Evolutionary conservation across 2,329 filamentous ascomycete species (phyloP).

Genomic region (Thielaviopsis ethacetica): DNA sequence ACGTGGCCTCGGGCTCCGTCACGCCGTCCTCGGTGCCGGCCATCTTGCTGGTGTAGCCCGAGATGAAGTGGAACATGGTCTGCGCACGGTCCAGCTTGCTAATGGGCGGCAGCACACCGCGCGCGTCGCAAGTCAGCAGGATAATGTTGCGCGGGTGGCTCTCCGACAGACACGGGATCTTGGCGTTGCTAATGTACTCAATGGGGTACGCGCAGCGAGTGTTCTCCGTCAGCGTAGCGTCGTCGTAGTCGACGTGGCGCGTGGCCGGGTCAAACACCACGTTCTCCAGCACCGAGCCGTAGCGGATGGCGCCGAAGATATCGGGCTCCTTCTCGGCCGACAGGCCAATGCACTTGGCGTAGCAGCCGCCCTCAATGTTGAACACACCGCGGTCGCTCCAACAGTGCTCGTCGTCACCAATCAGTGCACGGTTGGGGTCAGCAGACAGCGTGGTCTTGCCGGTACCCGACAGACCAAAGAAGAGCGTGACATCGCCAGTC

Average conservation of each 20-base stretch:
- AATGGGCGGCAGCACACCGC: conserved; percentile 92
- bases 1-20: conserved; percentile 93
- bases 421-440: conserved; percentile 87
- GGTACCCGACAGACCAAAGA: conserved; percentile 96
- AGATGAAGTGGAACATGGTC: conserved; percentile 99
- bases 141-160: conserved; percentile 95
- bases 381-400: conserved; percentile 94
- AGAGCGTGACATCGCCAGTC: conserved; percentile 90
- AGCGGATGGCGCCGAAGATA: conserved; percentile 90
- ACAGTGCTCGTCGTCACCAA: conserved; percentile 99
- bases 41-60: conserved; percentile 99
- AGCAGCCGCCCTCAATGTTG: conserved; percentile 99
- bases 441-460: conserved; percentile 98
- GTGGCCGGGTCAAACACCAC: conserved; percentile 90
- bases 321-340: conserved; percentile 98
- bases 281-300: conserved; percentile 95
- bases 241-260: conserved; percentile 88
- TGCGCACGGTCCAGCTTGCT: conserved; percentile 89
- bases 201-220: conserved; percentile 96
- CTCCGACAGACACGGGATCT: conserved; percentile 82
- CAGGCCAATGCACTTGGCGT: conserved; percentile 95
- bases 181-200: conserved; percentile 97
- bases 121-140: conserved; percentile 92
- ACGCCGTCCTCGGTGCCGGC: conserved; percentile 95
- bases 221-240: conserved; percentile 90